Evolutionary conservation across 1,284 basidiomycete genomes (phyloP).

Genomic region (Rhodotorula sp.): DNA sequence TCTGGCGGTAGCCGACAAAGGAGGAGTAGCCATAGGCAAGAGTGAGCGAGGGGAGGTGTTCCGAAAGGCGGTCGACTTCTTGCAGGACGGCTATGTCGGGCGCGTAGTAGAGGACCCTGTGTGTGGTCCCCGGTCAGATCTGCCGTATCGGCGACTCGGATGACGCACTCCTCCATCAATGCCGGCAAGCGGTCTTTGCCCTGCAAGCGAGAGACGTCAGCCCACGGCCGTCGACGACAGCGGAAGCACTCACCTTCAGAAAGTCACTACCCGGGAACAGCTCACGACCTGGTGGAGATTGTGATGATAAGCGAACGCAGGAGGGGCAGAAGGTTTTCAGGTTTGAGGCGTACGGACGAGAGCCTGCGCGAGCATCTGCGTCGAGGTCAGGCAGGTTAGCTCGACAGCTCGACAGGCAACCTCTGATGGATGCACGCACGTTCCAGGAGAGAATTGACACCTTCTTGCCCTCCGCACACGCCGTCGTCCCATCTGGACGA

Average conservation of each 20-base stretch:
- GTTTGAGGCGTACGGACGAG: conserved; percentile 44
- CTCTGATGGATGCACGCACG: conserved; percentile 19
- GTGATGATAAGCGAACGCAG: neutral
- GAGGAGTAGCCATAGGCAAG: conserved; percentile 32
- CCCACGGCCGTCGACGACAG: neutral
- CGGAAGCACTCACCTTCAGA: conserved; percentile 38
- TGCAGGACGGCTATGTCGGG: conserved; percentile 52
- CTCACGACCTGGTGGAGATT: conserved; percentile 35
- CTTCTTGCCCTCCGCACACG: neutral
- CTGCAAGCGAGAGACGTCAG: neutral
- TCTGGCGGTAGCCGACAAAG: conserved; percentile 41
- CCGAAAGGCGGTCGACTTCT: conserved; percentile 50
- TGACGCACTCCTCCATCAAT: conserved; percentile 43
- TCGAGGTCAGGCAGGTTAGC: too few relatives aligned
- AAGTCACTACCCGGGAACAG: conserved; percentile 52
- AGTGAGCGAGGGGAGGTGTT: conserved; percentile 43
- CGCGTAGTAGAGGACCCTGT: conserved; percentile 44
- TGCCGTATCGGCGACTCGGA: conserved; percentile 1
- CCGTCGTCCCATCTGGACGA: neutral
- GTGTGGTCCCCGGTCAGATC: neutral
- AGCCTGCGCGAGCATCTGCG: conserved; percentile 50
- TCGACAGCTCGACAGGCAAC: too few relatives aligned
- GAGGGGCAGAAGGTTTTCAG: rapidly evolving
- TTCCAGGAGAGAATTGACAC: conserved; percentile 43
- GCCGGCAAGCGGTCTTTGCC: conserved; percentile 35